Base-by-base conservation (phyloP, 331 rosid species). In the Saraca asoca region DNA sequence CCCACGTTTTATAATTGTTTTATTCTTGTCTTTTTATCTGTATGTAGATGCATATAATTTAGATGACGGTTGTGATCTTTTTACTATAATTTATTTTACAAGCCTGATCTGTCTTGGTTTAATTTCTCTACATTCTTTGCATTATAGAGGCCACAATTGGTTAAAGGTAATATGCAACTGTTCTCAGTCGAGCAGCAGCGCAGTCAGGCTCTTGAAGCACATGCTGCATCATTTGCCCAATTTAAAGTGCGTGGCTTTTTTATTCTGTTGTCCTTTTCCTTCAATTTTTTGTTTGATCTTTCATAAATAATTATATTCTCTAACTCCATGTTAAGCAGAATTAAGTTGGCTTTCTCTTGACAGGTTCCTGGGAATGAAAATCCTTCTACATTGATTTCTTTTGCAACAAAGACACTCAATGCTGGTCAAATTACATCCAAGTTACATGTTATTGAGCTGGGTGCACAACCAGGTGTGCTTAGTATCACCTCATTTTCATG, bases 121-220 rank as follows among this genome's bases (percentile, higher is more conserved):
- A 62, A 62, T 49, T 58, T 65, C 39, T 53, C 48, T 57, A 38
- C 51, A 39, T 29, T 54, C 52, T 69, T 72, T 65, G 70, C 19
- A 68, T 67, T 79, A 17, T 55, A 94, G 99, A 80, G 95, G 89
- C 95, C 95, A 38, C 97, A 94, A 62, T 75, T 94, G 85, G 99
- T 94, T 71, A 94, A 94, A 79, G 99, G 99, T 71, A 94, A 90
- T 78, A 83, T 94, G 99, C 99, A 94, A 72, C 97, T 94, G 65
- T 94, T 86, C 74, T 94, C 97, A 0, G 85, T 90, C 71, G 99
- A 94, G 19, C 99, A 94, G 83, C 99, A 94, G 84, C 89, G 97
- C 51, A 94, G 99, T 80, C 99, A 94, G 81, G 99, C 99, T 66
- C 92, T 94, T 71, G 99, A 94, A 85, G 97, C 99, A 8, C 99